Evolutionary conservation across 176 grass and related monocot species (phyloP).

Genomic region (Cymbopogon citratus): DNA sequence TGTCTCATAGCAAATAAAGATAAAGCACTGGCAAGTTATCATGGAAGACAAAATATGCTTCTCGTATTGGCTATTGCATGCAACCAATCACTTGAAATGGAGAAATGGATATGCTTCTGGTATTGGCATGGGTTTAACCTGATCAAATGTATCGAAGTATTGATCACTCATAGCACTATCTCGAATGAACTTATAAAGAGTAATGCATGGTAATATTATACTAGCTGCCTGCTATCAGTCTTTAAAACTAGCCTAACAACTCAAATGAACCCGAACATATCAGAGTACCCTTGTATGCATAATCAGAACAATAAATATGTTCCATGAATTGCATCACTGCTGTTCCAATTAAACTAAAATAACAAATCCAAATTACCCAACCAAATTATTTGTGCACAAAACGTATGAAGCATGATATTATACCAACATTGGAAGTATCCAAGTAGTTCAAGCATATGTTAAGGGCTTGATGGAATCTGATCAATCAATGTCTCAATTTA

Average conservation of each 20-base stretch:
- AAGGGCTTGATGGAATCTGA: background rate
- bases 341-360: background rate
- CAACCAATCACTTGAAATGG: background rate
- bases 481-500: background rate
- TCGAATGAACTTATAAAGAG: background rate
- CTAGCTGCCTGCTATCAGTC: background rate
- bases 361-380: background rate
- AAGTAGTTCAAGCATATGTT: conserved; percentile 5
- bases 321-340: background rate
- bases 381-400: background rate
- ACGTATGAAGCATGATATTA: too few species aligned
- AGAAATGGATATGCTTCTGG: background rate
- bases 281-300: background rate
- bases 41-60: background rate
- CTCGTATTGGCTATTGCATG: background rate
- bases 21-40: background rate
- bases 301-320: background rate
- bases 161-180: background rate
- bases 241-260: background rate
- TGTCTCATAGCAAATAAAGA: background rate
- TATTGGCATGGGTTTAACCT: background rate
- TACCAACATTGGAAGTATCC: background rate
- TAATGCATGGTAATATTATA: background rate
- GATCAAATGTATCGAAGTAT: background rate
- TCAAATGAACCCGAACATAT: background rate